These are phyloP conservation scores for Solanum sejunctum DNA, from an alignment of 257 asterid genomes.

Conservation along the genomic window DNA sequence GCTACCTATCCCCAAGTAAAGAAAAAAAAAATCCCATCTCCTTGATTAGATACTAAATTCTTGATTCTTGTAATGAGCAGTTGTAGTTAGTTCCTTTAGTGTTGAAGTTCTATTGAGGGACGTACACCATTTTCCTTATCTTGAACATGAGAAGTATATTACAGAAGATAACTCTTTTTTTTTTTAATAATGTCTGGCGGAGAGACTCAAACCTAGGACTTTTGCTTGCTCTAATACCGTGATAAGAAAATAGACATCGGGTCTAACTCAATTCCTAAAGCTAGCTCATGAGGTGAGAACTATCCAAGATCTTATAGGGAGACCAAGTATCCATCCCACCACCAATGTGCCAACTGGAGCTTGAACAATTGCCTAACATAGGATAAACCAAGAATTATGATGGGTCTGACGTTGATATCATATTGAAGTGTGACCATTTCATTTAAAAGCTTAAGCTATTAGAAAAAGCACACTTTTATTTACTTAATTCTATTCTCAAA, in stretches of 20 bases:
- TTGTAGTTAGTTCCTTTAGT: background rate
- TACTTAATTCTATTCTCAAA: background rate
- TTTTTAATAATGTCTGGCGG: background rate
- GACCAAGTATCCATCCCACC: background rate
- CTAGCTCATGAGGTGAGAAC: background rate
- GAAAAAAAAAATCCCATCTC: background rate
- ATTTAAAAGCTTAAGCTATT: background rate
- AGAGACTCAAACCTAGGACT: background rate
- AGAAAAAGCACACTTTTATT: background rate
- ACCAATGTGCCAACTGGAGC: background rate
- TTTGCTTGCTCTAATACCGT: background rate
- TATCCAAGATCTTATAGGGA: background rate
- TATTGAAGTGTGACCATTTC: background rate
- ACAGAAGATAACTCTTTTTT: background rate
- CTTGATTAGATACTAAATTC: background rate
- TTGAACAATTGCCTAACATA: background rate
- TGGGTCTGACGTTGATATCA: background rate
- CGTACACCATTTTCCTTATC: background rate
- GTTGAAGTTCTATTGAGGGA: background rate
- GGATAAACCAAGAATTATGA: background rate
- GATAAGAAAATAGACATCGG: background rate
- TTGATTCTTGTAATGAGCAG: background rate
- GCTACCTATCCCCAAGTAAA: background rate
- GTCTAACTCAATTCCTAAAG: background rate
- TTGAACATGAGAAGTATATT: background rate